phyloP scores from a whole-genome alignment of 164 flowering plant species.

The Aristolochia californica region DNA sequence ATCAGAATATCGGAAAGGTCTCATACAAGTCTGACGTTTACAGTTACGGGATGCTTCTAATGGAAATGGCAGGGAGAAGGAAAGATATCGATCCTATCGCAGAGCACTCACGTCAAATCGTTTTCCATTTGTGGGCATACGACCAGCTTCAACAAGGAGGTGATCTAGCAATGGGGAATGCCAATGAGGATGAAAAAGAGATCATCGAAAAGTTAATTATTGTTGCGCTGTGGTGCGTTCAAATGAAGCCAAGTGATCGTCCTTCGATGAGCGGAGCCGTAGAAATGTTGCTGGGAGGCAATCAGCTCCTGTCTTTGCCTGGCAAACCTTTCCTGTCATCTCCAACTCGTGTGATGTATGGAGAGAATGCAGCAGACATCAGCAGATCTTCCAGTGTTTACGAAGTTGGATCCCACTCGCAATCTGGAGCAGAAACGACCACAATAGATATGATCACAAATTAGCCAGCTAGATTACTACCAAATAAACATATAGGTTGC shows the following conservation, averaged over 20 bases:
- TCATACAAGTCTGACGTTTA: constrained; percentile 8
- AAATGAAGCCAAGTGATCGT: constrained; percentile 17
- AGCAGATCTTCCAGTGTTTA: too few relatives aligned
- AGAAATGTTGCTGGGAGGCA: constrained; percentile 16
- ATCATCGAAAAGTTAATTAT: constrained; percentile 14
- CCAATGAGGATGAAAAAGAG: constrained; percentile 5
- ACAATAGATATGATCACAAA: too few relatives aligned
- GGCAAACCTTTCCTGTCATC: constrained; percentile 6
- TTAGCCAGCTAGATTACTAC: too few relatives aligned
- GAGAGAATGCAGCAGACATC: too few relatives aligned
- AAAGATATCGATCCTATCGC: background rate
- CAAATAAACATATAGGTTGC: too few relatives aligned
- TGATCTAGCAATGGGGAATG: background rate
- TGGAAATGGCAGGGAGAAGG: constrained; percentile 9
- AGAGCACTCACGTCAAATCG: background rate
- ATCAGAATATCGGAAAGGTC: constrained; percentile 2
- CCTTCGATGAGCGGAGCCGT: constrained; percentile 19
- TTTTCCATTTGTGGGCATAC: constrained; percentile 8
- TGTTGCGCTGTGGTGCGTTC: constrained; percentile 25
- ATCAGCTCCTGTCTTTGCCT: constrained; percentile 13
- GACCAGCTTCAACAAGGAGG: constrained; percentile 1
- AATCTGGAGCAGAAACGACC: too few relatives aligned
- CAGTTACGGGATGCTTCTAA: constrained; percentile 9
- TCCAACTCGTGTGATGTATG: too few relatives aligned
- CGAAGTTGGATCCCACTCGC: too few relatives aligned